Evolutionary conservation across 345 rosid species (phyloP).

Genomic region (Iberis pinnata): DNA sequence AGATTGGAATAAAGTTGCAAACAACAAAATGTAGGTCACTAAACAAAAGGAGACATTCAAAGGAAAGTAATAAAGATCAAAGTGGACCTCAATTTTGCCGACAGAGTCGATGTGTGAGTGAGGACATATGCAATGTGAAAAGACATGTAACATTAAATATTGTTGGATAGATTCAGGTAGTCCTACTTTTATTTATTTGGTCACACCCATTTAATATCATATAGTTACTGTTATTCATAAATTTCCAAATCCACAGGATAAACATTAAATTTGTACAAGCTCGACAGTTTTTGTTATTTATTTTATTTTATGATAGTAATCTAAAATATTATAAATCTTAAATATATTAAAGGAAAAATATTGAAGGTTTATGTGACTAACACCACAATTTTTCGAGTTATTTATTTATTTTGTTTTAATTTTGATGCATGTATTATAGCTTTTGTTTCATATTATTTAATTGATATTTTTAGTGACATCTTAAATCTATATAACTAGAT

Average conservation of each 20-base stretch:
- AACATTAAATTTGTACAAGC: constrained; percentile 12
- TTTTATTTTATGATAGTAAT: too few species aligned
- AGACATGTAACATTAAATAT: constrained; percentile 19
- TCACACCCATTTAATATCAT: constrained; percentile 25
- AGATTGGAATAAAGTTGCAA: too few species aligned
- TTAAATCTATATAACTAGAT: too few species aligned
- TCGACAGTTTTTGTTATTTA: too few species aligned
- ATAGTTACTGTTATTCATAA: constrained; percentile 14
- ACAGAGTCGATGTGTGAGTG: constrained; percentile 26
- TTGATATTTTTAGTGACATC: too few species aligned
- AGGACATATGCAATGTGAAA: constrained; percentile 17
- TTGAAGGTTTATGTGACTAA: too few species aligned
- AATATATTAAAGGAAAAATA: too few species aligned
- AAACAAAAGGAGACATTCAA: constrained; percentile 13
- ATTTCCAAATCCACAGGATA: background rate
- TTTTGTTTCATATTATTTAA: too few species aligned
- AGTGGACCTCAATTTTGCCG: constrained; percentile 30
- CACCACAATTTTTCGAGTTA: too few species aligned
- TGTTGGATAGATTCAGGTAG: constrained; percentile 32
- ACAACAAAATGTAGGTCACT: constrained; percentile 3
- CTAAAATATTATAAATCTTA: too few species aligned
- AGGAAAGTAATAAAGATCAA: constrained; percentile 18
- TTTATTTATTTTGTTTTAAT: too few species aligned
- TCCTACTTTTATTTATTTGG: constrained; percentile 23
- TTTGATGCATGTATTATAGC: too few species aligned